phyloP scores from a whole-genome alignment of 306 rosid species.

The Glycine tomentella region DNA sequence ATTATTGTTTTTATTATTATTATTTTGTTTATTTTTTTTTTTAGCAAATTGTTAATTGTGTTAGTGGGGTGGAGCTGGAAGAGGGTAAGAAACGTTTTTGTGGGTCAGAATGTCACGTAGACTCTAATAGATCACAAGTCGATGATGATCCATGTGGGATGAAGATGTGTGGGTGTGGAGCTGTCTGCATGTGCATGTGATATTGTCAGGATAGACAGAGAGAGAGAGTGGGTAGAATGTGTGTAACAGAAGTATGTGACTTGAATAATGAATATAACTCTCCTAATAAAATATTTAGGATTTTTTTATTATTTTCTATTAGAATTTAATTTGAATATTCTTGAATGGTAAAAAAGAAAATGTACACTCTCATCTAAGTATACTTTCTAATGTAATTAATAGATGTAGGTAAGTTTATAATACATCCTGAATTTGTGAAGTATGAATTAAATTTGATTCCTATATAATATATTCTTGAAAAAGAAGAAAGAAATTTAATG shows the following conservation, averaged over 20 bases:
- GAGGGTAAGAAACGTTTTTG: slow-evolving; percentile 42
- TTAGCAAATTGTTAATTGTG: neutral
- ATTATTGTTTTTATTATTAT: neutral
- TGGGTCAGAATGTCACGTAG: slow-evolving; percentile 59
- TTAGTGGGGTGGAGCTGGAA: neutral
- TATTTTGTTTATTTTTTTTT: neutral
- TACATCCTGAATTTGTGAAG: too few relatives aligned
- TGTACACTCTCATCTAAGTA: neutral
- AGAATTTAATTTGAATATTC: neutral
- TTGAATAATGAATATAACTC: too few relatives aligned
- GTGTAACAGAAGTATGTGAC: neutral
- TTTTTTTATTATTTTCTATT: too few relatives aligned
- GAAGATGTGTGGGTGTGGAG: slow-evolving; percentile 69
- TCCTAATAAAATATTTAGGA: too few relatives aligned
- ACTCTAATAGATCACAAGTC: slow-evolving; percentile 49
- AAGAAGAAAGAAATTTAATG: too few relatives aligned
- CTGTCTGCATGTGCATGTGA: slow-evolving; percentile 91
- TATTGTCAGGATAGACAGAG: slow-evolving; percentile 57
- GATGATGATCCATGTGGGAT: slow-evolving; percentile 64
- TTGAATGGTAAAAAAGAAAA: neutral
- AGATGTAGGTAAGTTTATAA: too few relatives aligned
- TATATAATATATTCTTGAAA: too few relatives aligned
- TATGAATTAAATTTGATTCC: too few relatives aligned
- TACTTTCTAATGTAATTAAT: too few relatives aligned
- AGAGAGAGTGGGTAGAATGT: slow-evolving; percentile 36